Evolutionary conservation across 495 filamentous ascomycete genomes (phyloP).

Genomic region (Xylaria grammica): DNA sequence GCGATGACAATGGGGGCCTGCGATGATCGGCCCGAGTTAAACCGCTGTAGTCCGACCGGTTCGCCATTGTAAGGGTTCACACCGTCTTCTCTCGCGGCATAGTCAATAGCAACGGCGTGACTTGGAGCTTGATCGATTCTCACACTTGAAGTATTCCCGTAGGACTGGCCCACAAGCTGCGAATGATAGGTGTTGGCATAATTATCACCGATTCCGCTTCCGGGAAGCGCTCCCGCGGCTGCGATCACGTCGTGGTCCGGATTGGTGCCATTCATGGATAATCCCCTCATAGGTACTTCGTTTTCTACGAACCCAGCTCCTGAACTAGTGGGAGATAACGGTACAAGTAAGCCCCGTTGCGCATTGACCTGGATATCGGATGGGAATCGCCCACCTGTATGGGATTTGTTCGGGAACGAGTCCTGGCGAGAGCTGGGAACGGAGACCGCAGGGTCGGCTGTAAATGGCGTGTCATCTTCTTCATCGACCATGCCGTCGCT

Average conservation of each 20-base stretch:
- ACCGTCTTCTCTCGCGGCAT: constrained; percentile 48
- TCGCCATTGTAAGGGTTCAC: constrained; percentile 51
- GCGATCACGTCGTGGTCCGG: constrained; percentile 62
- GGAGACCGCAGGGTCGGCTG: constrained; percentile 58
- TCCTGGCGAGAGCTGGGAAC: constrained; percentile 53
- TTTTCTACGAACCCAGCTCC: constrained; percentile 64
- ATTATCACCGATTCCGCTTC: constrained; percentile 45
- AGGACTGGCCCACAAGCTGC: constrained; percentile 35
- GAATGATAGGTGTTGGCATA: constrained; percentile 25
- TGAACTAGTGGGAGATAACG: constrained; percentile 76
- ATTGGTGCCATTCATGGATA: constrained; percentile 19
- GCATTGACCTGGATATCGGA: constrained; percentile 79
- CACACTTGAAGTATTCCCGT: constrained; percentile 39
- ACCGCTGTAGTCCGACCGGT: constrained; percentile 32
- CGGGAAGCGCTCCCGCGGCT: constrained; percentile 57
- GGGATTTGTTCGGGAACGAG: constrained; percentile 61
- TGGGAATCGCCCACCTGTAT: constrained; percentile 89
- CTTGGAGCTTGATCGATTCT: constrained; percentile 42
- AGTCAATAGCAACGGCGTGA: constrained; percentile 43
- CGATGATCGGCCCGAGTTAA: constrained; percentile 6
- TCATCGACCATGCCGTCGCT: constrained; percentile 78
- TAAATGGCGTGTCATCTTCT: constrained; percentile 88
- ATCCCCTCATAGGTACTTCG: constrained; percentile 26
- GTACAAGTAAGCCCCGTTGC: constrained; percentile 73
- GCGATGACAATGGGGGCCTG: constrained; percentile 24